These are phyloP conservation scores for Tardiomyces blankii DNA, from an alignment of 1,139 yeast species.

Conservation along the genomic window DNA sequence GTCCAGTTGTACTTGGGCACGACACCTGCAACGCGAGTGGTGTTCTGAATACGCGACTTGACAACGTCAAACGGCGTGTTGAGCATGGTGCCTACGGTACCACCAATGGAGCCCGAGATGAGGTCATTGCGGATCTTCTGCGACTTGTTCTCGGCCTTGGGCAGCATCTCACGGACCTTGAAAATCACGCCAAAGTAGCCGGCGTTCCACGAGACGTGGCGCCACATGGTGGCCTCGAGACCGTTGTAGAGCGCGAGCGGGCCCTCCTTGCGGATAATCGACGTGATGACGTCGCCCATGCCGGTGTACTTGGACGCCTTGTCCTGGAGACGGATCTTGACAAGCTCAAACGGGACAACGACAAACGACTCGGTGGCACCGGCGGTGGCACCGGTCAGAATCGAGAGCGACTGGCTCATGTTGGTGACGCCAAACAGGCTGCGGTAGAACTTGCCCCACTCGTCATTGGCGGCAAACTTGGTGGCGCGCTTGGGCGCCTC, in stretches of 20 bases:
- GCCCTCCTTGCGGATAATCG: constrained; percentile 69
- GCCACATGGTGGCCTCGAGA: constrained; percentile 92
- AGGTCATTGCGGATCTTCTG: constrained; percentile 80
- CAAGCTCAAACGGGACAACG: constrained; percentile 92
- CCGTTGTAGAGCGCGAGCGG: constrained; percentile 83
- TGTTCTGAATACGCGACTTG: constrained; percentile 91
- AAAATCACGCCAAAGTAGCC: constrained; percentile 94
- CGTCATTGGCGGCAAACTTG: constrained; percentile 96
- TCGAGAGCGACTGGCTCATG: constrained; percentile 74
- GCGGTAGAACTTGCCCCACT: constrained; percentile 84
- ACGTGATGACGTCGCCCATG: constrained; percentile 69
- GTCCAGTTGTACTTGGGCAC: constrained; percentile 86
- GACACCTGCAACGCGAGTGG: constrained; percentile 53
- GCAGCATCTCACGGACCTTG: constrained; percentile 73
- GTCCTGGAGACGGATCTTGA: constrained; percentile 83
- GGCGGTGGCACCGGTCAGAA: constrained; percentile 95
- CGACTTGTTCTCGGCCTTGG: constrained; percentile 55
- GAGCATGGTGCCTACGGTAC: constrained; percentile 85
- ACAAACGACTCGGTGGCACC: constrained; percentile 96
- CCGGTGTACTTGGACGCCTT: constrained; percentile 72
- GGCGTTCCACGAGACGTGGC: constrained; percentile 95
- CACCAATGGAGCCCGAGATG: constrained; percentile 91
- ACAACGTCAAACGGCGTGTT: constrained; percentile 98
- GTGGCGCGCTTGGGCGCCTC: constrained; percentile 99
- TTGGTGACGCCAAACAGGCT: constrained; percentile 54